Conservation (phyloP, 176 grass and related monocot species). For the Otatea glauca region DNA sequence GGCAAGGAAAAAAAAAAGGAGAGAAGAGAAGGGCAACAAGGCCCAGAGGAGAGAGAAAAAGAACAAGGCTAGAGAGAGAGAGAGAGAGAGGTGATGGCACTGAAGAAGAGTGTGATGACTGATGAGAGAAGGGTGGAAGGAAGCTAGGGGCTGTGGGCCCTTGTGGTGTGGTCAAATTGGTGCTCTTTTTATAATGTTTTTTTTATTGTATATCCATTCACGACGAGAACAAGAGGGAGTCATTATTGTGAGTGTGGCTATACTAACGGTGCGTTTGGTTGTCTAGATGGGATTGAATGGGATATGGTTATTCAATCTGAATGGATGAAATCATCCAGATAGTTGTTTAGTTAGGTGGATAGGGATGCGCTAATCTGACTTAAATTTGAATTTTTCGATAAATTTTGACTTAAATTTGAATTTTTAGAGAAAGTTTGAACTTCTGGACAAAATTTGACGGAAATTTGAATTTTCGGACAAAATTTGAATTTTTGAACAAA, state of each 20-base stretch:
- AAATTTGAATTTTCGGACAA: no score
- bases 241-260: constrained; percentile 33
- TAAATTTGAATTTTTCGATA: no score
- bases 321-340: no score
- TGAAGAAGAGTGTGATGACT: constrained; percentile 41
- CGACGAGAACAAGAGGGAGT: constrained; percentile 49
- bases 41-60: constrained; percentile 46
- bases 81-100: constrained; percentile 29
- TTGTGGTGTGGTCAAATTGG: constrained; percentile 50
- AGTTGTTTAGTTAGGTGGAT: no score
- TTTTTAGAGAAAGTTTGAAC: no score
- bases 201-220: constrained; percentile 40
- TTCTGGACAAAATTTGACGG: no score
- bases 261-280: background rate
- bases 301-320: no score
- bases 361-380: no score
- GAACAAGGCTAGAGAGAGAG: constrained; percentile 36
- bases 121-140: constrained; percentile 18
- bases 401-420: no score
- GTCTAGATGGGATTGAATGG: no score
- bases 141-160: background rate
- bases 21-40: constrained; percentile 17
- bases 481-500: no score
- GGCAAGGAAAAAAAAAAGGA: constrained; percentile 4
- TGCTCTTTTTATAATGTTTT: background rate